These are phyloP conservation scores for Stephania japonica DNA, from an alignment of 164 flowering plant species.

Conservation along the genomic window DNA sequence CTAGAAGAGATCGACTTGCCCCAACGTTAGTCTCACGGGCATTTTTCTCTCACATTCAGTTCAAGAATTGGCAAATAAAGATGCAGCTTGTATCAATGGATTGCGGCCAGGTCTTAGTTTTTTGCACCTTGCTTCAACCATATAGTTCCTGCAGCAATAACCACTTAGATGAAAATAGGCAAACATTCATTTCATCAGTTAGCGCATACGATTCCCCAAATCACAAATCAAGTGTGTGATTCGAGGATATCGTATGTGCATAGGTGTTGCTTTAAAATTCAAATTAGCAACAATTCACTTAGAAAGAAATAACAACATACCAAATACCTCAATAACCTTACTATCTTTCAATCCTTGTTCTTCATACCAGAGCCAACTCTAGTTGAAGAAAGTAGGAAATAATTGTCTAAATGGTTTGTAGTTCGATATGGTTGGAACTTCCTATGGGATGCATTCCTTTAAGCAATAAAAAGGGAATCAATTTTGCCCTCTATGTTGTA, in stretches of 20 bases:
- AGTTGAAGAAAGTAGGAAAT: too few species aligned
- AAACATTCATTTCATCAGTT: too few species aligned
- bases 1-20: slow-evolving; percentile 6
- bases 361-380: too few species aligned
- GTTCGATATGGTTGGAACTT: neutral
- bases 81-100: neutral
- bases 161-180: neutral
- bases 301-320: too few species aligned
- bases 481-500: neutral
- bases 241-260: too few species aligned
- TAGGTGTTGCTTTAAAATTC: too few species aligned
- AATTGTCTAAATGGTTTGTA: neutral
- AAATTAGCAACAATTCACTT: too few species aligned
- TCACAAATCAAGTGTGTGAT: too few species aligned
- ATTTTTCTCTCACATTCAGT: slow-evolving; percentile 5
- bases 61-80: neutral
- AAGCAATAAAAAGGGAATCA: neutral
- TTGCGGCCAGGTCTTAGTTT: neutral
- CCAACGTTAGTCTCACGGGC: neutral
- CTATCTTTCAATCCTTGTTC: neutral
- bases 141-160: neutral
- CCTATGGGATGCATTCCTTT: neutral
- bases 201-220: too few species aligned
- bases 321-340: neutral
- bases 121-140: neutral